Evolutionary conservation across 73 alveolate species (phyloP).

Genomic region (Halteria grandinella): DNA sequence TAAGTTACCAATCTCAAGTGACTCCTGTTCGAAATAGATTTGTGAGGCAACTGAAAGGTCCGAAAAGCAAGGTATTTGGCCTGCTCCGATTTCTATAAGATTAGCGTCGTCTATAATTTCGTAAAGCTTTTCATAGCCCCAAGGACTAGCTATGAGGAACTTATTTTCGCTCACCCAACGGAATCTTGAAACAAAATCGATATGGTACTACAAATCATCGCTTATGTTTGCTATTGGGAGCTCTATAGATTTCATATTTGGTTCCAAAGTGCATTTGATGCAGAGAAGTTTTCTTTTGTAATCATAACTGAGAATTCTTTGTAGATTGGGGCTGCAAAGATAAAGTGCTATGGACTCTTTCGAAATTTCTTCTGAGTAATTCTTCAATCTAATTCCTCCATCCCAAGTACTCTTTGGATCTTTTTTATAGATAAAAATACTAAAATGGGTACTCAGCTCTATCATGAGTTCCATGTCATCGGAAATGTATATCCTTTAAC

Average conservation of each 20-base stretch:
- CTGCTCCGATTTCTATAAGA: conserved; percentile 1
- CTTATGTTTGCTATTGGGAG: not conserved
- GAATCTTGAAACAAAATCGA: conserved; percentile 3
- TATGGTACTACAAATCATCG: not conserved
- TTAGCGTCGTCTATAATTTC: not conserved
- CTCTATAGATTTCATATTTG: not conserved
- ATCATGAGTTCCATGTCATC: conserved; percentile 27
- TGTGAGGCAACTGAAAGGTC: not conserved
- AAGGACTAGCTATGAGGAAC: not conserved
- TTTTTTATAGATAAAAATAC: conserved; percentile 7
- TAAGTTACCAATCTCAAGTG: conserved; percentile 9
- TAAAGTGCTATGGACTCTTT: conserved; percentile 6
- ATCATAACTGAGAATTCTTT: conserved; percentile 17
- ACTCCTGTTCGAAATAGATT: not conserved
- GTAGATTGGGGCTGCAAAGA: conserved; percentile 13
- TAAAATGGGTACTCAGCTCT: not conserved
- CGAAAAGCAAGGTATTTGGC: conserved; percentile 2
- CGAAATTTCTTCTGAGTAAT: conserved; percentile 32
- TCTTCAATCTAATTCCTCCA: conserved; percentile 28
- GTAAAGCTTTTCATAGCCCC: conserved; percentile 12
- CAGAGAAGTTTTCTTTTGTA: not conserved
- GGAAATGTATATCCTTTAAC: conserved; percentile 12
- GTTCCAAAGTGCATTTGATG: not conserved
- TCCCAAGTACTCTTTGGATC: not conserved
- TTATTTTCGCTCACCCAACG: conserved; percentile 29